phyloP scores from a whole-genome alignment of 192 early-diverging fungal species.

The Dissophora ornata region DNA sequence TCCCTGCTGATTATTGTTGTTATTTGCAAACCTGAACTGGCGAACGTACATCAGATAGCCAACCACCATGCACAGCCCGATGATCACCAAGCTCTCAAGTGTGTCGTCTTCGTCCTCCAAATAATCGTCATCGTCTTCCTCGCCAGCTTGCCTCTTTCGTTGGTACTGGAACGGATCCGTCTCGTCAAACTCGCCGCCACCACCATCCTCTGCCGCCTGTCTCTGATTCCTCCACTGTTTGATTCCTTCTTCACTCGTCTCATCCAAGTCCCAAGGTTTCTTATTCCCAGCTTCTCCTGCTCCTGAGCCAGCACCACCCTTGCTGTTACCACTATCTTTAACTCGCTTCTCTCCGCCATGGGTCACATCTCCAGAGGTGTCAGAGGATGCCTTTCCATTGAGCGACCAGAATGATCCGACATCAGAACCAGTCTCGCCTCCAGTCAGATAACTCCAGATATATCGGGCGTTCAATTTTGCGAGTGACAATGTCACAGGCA shows the following conservation, averaged over 20 bases:
- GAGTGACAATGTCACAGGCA: slow-evolving; percentile 83
- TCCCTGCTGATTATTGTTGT: neutral
- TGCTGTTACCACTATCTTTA: too few species aligned
- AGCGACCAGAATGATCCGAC: slow-evolving; percentile 33
- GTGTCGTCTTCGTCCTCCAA: slow-evolving; percentile 62
- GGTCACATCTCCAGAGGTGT: neutral
- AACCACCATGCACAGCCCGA: slow-evolving; percentile 62
- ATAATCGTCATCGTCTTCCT: slow-evolving; percentile 48
- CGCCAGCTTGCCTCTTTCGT: neutral
- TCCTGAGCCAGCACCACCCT: too few species aligned
- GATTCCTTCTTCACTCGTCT: slow-evolving; percentile 17
- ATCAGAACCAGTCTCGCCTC: slow-evolving; percentile 61
- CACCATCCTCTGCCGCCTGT: slow-evolving; percentile 17
- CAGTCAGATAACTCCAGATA: slow-evolving; percentile 71
- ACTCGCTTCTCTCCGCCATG: too few species aligned
- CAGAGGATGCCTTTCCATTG: slow-evolving; percentile 16
- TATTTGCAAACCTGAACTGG: slow-evolving; percentile 61
- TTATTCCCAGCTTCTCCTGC: too few species aligned
- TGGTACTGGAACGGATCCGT: slow-evolving; percentile 49
- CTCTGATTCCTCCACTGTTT: slow-evolving; percentile 30
- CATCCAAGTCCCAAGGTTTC: slow-evolving; percentile 21
- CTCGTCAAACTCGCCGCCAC: slow-evolving; percentile 55
- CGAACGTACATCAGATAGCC: slow-evolving; percentile 70
- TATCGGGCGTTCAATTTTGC: slow-evolving; percentile 73
- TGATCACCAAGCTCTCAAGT: slow-evolving; percentile 65